These are phyloP conservation scores for Penicillium cosmopolitanum DNA, from an alignment of 495 filamentous ascomycete species.

Conservation along the genomic window DNA sequence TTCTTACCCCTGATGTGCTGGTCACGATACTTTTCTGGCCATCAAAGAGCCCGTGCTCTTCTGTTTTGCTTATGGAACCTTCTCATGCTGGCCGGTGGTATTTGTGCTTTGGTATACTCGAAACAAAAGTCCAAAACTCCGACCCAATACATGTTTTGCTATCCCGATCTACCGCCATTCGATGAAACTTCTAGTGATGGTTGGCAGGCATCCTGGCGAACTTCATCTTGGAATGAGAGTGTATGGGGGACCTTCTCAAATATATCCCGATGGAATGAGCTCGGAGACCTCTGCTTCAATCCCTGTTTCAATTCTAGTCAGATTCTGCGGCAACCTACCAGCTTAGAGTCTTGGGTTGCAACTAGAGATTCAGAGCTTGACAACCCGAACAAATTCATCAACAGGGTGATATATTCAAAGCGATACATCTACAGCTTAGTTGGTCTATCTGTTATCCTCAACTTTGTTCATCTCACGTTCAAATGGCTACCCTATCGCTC, in stretches of 20 bases:
- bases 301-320: slow-evolving; percentile 41
- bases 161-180: slow-evolving; percentile 28
- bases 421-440: slow-evolving; percentile 42
- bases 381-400: slow-evolving; percentile 20
- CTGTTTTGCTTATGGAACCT: slow-evolving; percentile 38
- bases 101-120: slow-evolving; percentile 33
- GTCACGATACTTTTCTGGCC: slow-evolving; percentile 32
- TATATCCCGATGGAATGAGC: slow-evolving; percentile 19
- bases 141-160: slow-evolving; percentile 40
- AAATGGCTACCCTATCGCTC: slow-evolving; percentile 33
- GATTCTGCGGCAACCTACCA: slow-evolving; percentile 25
- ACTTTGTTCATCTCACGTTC: slow-evolving; percentile 29
- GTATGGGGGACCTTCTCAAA: slow-evolving; percentile 37
- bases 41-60: slow-evolving; percentile 28
- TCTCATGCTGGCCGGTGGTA: slow-evolving; percentile 37
- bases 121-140: slow-evolving; percentile 19
- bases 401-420: slow-evolving; percentile 30
- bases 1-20: slow-evolving; percentile 42
- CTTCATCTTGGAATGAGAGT: slow-evolving; percentile 35
- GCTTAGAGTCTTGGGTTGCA: slow-evolving; percentile 21
- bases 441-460: slow-evolving; percentile 29
- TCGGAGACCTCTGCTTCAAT: slow-evolving; percentile 36
- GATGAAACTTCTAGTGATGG: slow-evolving; percentile 31
- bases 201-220: slow-evolving; percentile 29
- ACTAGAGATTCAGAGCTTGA: slow-evolving; percentile 8